Evolutionary conservation across 2,329 filamentous ascomycete species (phyloP), one percentile per base, ranked within the genome.

Genomic region (Hymenoscyphus linearis): DNA sequence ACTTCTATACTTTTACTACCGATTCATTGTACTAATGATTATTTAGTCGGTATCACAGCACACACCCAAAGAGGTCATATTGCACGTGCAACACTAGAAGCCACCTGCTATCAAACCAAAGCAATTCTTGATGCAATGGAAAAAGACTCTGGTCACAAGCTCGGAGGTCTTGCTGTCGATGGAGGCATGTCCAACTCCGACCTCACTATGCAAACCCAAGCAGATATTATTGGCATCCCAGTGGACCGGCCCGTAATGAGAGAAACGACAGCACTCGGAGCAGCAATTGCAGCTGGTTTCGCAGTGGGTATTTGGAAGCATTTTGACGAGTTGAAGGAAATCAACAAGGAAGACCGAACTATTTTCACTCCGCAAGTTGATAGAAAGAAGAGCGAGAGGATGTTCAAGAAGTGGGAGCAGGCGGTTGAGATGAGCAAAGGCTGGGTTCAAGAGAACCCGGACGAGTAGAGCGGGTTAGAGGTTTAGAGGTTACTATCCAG

Each of bases 281-380:
- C 90, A 34, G 90, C 90, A 52, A 92, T 93, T 64, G 90, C 90
- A 6, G 90, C 90, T 25, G 90, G 88, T n/a, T 85, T 93, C 66
- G 90, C 89, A 3, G 83, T 88, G 5, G 85, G 81, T 55, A 80
- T 92, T 12, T 93, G 89, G 89, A 85, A 88, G 70, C 82, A 84
- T 64, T 88, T 91, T 65, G 82, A 85, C 55, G 88, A 92, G 69
- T 76, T 93, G 54, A 85, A 85, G 72, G 79, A 86, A 59, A 85
- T 91, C 73, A 92, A 92, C 72, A 83, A 79, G 36, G 82, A 87
- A 64, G 88, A 87, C 60, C 80, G 84, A 57, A 88, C 85, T 63
- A 80, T 83, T 35, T 93, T 93, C 75, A 81, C 82, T 72, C 87
- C 89, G 2, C 76, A 82, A 60, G 85, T 91, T 64, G 76, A 79